A percentile compares a stretch with the other conserved stretches of the same genome.
These are phyloP conservation scores for Epichloe scottii DNA, from an alignment of 2,329 filamentous ascomycete species.

Conservation along the genomic window DNA sequence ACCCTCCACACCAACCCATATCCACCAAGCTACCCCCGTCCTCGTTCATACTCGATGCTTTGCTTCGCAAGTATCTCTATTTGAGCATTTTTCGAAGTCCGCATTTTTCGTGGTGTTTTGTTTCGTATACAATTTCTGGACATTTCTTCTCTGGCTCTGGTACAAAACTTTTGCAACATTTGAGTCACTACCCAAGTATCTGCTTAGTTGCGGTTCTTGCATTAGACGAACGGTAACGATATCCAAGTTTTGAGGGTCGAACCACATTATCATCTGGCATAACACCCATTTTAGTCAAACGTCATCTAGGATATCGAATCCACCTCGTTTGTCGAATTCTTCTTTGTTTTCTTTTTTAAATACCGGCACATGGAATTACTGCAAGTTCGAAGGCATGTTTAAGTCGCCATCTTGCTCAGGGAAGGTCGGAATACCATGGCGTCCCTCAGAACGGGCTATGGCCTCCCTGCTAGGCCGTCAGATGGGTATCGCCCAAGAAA, in stretches of 20 bases:
- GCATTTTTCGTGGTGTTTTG: background rate
- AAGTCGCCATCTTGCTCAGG: conserved; percentile 7
- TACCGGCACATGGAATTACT: background rate
- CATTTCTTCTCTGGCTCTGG: background rate
- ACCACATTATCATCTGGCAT: background rate
- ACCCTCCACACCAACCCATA: background rate
- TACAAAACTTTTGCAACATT: background rate
- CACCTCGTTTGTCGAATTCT: no score
- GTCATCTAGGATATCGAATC: no score
- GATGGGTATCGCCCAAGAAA: conserved; percentile 22
- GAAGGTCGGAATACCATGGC: conserved; percentile 28
- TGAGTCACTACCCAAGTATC: background rate
- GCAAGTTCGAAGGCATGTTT: conserved; percentile 10
- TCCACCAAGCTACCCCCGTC: background rate
- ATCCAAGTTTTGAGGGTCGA: background rate
- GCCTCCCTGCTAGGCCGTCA: conserved; percentile 27
- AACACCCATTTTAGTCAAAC: background rate
- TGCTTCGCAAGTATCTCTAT: background rate
- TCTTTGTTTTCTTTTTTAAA: background rate
- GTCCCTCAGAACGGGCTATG: conserved; percentile 27
- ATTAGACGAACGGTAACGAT: background rate
- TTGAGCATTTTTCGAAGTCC: background rate
- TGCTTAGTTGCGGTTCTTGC: background rate
- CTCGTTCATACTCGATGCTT: background rate
- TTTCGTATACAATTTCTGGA: background rate